Conservation (phyloP, 176 grass and related monocot species). For the Aechmea fasciata region DNA sequence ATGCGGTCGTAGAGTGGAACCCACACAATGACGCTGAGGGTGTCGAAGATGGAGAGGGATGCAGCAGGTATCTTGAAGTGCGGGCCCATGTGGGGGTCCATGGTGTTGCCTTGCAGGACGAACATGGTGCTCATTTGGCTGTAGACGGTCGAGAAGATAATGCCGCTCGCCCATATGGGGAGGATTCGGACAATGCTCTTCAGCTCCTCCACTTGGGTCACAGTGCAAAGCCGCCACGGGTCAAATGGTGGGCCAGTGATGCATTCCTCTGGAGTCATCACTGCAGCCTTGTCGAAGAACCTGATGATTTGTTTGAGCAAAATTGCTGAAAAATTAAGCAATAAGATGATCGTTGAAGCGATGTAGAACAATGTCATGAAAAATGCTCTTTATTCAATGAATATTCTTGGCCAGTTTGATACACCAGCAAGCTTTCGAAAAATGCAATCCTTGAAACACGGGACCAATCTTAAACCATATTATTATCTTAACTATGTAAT, state of each 20-base stretch:
- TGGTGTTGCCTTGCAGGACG: slow-evolving; percentile 43
- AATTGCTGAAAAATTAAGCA: background rate
- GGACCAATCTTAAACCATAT: too few relatives aligned
- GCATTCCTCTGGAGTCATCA: slow-evolving; percentile 18
- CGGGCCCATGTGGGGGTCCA: slow-evolving; percentile 34
- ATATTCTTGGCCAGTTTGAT: too few relatives aligned
- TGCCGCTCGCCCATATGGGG: slow-evolving; percentile 35
- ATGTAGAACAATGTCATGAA: too few relatives aligned
- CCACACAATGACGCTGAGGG: slow-evolving; percentile 48
- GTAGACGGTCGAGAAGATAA: slow-evolving; percentile 38
- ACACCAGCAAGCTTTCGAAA: too few relatives aligned
- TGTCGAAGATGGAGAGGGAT: slow-evolving; percentile 54
- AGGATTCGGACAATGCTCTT: slow-evolving; percentile 29
- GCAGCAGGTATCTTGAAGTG: slow-evolving; percentile 31
- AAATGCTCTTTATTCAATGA: too few relatives aligned
- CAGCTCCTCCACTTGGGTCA: slow-evolving; percentile 26
- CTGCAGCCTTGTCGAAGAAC: slow-evolving; percentile 53
- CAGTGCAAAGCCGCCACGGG: slow-evolving; percentile 16
- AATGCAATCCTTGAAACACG: too few relatives aligned
- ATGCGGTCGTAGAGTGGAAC: slow-evolving; percentile 43
- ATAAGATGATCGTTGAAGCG: too few relatives aligned
- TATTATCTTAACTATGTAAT: too few relatives aligned
- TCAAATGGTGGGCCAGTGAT: background rate
- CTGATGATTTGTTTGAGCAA: slow-evolving; percentile 6
- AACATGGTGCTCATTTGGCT: slow-evolving; percentile 42